These are phyloP conservation scores for Polytrichum formosum DNA, from an alignment of 225 moss, liverwort and hornwort genomes.

Conservation along the genomic window DNA sequence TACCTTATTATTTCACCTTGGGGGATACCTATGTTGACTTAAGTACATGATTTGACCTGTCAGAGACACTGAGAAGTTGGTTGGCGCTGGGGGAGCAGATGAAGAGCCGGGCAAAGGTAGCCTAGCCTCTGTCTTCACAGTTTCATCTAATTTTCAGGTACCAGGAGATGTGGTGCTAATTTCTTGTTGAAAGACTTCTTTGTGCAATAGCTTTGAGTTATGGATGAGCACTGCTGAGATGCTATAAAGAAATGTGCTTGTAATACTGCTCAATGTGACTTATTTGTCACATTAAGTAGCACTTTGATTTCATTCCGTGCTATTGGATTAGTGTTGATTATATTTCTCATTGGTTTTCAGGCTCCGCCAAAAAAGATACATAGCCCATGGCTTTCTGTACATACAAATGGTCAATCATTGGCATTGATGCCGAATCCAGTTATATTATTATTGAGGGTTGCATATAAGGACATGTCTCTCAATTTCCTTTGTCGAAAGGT, in stretches of 20 bases:
- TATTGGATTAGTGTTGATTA: neutral
- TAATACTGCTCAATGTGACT: neutral
- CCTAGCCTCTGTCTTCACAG: constrained; percentile 80
- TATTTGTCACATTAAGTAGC: neutral
- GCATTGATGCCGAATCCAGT: constrained; percentile 63
- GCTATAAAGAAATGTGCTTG: no score
- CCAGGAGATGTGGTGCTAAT: neutral
- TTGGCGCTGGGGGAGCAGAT: constrained; percentile 58
- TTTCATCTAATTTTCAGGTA: constrained; percentile 97
- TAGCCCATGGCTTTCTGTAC: constrained; percentile 66
- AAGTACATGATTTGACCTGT: constrained; percentile 13
- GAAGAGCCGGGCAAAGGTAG: constrained; percentile 63
- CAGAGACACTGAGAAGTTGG: constrained; percentile 81
- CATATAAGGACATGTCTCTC: constrained; percentile 65
- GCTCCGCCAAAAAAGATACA: constrained; percentile 94
- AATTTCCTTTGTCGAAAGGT: constrained; percentile 88
- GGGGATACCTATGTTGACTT: no score
- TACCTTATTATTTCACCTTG: no score
- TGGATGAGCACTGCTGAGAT: neutral
- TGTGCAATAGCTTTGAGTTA: neutral
- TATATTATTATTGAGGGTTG: constrained; percentile 63
- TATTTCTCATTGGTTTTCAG: constrained; percentile 25
- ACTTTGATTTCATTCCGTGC: neutral
- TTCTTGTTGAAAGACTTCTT: neutral
- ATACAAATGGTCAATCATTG: constrained; percentile 62